Base-by-base conservation (phyloP, 1,284 basidiomycete genomes). In the Austroboletus niveus region DNA sequence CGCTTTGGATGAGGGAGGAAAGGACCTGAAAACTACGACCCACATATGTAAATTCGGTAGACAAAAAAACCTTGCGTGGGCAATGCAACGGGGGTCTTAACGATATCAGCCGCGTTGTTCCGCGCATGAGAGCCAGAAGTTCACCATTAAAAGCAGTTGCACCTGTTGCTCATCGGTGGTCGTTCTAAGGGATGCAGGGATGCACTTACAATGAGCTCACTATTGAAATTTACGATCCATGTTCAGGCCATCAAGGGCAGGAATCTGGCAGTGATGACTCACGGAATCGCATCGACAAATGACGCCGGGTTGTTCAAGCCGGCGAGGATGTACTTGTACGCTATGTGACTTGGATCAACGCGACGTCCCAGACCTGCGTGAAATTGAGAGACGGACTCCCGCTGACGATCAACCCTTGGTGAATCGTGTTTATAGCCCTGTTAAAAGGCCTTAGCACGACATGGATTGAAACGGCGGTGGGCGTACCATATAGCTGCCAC, bases 21-120 rank as follows among this genome's bases (percentile, higher is more conserved):
- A 9, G 29, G 15, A 8, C 7, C 10, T 12, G 14, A 27, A 36
- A 2, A 9, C 10, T 14, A 8, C 42, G 11, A 38, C 50, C 3
- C 22, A 51, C 50, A 51, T 30, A 38, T 38, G 34, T 42, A 42
- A 9, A 42, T 42, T n/a, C 40, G 24, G 27, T 42, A 42, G 24
- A 42, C 40, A 11, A 42, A 51, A 32, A 42, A 51, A 1, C 50
- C 50, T 42, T 51, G 49, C n/a, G 49, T 50, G 35, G 48, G 39
- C 12, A 51, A 12, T 12, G 49, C 48, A 8, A 51, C 49, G 6
- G 31, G 31, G 17, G 49, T 35, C 49, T 51, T 30, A n/a, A 41
- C 4, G 27, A 32, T 24, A 22, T 51, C 32, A 51, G 48, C 27
- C 9, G 34, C 14, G 30, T 20, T 12, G n/a, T 41, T 40, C 8